Evolutionary conservation across 192 early-diverging fungal genomes (phyloP).

Genomic region (Backusella luteola): DNA sequence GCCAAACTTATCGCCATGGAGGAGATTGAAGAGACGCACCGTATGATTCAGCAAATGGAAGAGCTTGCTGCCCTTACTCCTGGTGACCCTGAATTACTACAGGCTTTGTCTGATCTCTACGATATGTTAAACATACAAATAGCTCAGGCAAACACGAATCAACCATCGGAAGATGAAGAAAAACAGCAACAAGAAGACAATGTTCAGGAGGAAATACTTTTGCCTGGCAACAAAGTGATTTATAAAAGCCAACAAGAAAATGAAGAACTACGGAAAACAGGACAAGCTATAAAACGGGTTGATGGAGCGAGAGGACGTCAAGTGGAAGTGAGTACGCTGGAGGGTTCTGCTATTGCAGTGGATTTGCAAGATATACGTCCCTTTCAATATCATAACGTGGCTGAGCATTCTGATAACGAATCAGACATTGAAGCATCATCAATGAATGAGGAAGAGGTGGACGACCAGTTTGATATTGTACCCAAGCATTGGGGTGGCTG

Average conservation of each 20-base stretch:
- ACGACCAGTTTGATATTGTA: background rate
- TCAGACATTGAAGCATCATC: background rate
- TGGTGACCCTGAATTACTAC: background rate
- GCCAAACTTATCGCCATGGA: background rate
- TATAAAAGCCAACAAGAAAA: background rate
- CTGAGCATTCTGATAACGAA: background rate
- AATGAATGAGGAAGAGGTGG: background rate
- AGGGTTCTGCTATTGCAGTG: background rate
- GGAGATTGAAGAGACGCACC: slow-evolving; percentile 8
- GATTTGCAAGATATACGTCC: background rate
- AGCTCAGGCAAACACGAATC: background rate
- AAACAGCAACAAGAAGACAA: background rate
- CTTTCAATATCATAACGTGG: background rate
- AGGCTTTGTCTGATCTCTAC: slow-evolving; percentile 1
- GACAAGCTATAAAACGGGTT: background rate
- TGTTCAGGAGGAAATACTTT: background rate
- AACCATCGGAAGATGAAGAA: background rate
- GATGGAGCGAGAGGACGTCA: background rate
- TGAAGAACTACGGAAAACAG: background rate
- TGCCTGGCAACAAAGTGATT: background rate
- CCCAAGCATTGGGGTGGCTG: slow-evolving; percentile 3
- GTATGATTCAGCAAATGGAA: slow-evolving; percentile 16
- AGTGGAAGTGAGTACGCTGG: background rate
- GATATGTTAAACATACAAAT: background rate
- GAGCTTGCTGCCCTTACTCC: slow-evolving; percentile 7